phyloP scores from a whole-genome alignment of 306 rosid species.

The Pueraria montana region DNA sequence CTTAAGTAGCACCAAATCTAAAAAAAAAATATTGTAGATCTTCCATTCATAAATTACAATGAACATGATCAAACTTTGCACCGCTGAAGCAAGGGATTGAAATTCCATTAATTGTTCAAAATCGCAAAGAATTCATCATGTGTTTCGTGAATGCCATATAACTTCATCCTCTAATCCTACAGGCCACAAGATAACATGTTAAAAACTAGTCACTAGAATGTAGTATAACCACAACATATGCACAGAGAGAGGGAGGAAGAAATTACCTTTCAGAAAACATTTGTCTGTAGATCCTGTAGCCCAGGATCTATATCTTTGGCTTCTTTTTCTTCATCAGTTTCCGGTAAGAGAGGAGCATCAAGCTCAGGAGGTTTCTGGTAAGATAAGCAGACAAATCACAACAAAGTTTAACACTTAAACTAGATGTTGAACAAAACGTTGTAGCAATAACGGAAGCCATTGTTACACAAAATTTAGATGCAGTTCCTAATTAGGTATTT shows the following conservation, averaged over 20 bases:
- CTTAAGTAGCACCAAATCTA: neutral
- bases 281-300: constrained; percentile 64
- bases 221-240: neutral
- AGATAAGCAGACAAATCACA: constrained; percentile 4
- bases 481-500: neutral
- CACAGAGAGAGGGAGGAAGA: neutral
- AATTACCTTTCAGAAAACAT: constrained; percentile 68
- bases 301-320: constrained; percentile 61
- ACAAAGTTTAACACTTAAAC: constrained; percentile 9
- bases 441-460: neutral
- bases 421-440: constrained; percentile 10
- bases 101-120: constrained; percentile 31
- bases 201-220: constrained; percentile 2
- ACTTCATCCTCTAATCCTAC: constrained; percentile 43
- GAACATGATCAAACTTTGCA: constrained; percentile 29
- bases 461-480: neutral
- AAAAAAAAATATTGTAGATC: constrained; percentile 30
- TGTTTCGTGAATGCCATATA: constrained; percentile 35
- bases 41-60: constrained; percentile 31
- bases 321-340: constrained; percentile 64
- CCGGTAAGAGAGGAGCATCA: constrained; percentile 65
- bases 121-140: constrained; percentile 31
- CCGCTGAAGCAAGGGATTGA: constrained; percentile 14
- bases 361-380: constrained; percentile 88
- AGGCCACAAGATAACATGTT: constrained; percentile 23